Conservation (phyloP, 169 alveolate species). For the Perkinsus olseni region DNA sequence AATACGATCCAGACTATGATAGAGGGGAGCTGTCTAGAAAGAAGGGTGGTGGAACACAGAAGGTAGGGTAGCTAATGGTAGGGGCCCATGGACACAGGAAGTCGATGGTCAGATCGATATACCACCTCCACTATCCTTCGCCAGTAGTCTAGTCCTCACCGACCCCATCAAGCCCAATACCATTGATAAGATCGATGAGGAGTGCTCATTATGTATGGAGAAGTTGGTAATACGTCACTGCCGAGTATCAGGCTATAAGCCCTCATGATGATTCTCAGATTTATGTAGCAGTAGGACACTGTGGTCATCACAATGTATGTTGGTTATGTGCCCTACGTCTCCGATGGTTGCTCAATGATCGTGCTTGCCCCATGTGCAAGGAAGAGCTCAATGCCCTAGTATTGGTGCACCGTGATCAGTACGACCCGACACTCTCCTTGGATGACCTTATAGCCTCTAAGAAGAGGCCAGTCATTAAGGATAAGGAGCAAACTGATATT, state of each 20-base stretch:
- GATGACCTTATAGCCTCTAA: neutral
- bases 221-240: neutral
- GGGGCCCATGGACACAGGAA: neutral
- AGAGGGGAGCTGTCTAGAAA: neutral
- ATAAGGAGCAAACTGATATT: neutral
- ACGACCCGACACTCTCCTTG: neutral
- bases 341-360: neutral
- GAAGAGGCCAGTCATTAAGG: neutral
- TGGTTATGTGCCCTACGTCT: neutral
- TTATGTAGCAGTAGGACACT: neutral
- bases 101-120: neutral
- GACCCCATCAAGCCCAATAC: neutral
- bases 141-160: neutral
- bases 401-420: neutral
- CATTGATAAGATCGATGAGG: neutral
- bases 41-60: neutral
- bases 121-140: neutral
- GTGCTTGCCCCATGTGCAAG: neutral
- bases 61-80: neutral
- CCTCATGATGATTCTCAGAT: neutral
- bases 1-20: neutral
- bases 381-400: neutral
- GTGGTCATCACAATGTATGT: neutral
- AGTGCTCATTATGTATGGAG: neutral
- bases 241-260: neutral